phyloP scores from a whole-genome alignment of 2,329 filamentous ascomycete species.

The Exophiala sideris region DNA sequence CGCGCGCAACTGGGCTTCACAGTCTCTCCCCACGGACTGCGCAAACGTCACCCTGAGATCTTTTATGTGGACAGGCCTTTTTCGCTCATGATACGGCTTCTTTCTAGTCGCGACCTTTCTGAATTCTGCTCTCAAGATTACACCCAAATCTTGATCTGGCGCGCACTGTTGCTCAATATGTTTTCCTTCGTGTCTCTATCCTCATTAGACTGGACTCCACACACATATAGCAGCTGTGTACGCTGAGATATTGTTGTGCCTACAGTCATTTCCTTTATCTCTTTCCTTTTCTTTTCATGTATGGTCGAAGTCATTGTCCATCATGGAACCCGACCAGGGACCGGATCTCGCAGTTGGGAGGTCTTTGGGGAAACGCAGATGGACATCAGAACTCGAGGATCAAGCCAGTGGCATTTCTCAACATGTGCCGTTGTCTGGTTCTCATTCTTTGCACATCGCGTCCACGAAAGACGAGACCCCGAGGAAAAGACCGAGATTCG shows the following conservation, averaged over 20 bases:
- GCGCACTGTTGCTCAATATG: constrained; percentile 18
- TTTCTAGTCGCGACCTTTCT: neutral
- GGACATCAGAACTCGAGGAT: constrained; percentile 4
- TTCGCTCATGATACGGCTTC: too few species aligned
- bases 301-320: constrained; percentile 5
- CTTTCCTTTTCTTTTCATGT: constrained; percentile 11
- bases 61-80: too few species aligned
- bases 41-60: too few species aligned
- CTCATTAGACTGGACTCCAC: constrained; percentile 18
- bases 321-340: constrained; percentile 5
- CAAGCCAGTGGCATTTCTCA: neutral
- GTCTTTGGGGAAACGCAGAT: constrained; percentile 9
- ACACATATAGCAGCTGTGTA: constrained; percentile 13
- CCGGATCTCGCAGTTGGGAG: neutral
- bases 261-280: constrained; percentile 4
- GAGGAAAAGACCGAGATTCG: constrained; percentile 12
- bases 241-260: constrained; percentile 18
- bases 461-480: neutral
- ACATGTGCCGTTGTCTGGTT: neutral
- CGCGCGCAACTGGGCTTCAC: too few species aligned
- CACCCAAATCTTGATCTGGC: constrained; percentile 1
- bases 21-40: too few species aligned
- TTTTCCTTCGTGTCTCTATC: constrained; percentile 16
- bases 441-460: neutral
- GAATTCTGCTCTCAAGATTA: neutral